These are phyloP conservation scores for Calvatia gigantea DNA, from an alignment of 768 basidiomycete species.

Conservation along the genomic window DNA sequence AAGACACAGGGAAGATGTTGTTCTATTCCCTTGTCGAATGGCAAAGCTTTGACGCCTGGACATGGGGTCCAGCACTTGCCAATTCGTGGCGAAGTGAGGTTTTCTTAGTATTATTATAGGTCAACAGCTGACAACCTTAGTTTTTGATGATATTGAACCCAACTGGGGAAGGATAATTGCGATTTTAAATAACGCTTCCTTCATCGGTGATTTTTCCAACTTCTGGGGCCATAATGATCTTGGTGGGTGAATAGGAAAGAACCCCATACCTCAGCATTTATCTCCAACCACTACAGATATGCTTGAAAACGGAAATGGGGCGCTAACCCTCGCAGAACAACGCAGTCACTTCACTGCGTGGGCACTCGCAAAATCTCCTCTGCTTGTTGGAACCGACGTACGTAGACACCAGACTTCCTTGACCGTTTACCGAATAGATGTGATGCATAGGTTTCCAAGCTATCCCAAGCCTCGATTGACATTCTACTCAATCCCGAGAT, in stretches of 20 bases:
- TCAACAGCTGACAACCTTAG: slow-evolving; percentile 2
- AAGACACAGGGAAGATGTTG: slow-evolving; percentile 22
- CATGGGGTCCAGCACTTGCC: slow-evolving; percentile 21
- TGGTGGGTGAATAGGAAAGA: slow-evolving; percentile 23
- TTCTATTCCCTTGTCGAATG: slow-evolving; percentile 25
- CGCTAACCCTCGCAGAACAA: slow-evolving; percentile 43
- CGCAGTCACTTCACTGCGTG: slow-evolving; percentile 56
- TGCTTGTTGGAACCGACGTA: slow-evolving; percentile 48
- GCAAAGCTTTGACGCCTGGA: slow-evolving; percentile 26
- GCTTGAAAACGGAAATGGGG: slow-evolving; percentile 44
- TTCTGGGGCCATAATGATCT: slow-evolving; percentile 52
- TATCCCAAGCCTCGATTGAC: slow-evolving; percentile 32
- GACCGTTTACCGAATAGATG: not conserved
- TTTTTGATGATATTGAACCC: slow-evolving; percentile 22
- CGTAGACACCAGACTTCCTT: slow-evolving; percentile 7
- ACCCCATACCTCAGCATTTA: not conserved
- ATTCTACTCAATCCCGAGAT: slow-evolving; percentile 50
- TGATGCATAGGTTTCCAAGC: slow-evolving; percentile 14
- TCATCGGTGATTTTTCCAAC: slow-evolving; percentile 26
- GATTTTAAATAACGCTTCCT: slow-evolving; percentile 24
- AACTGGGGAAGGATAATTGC: slow-evolving; percentile 21
- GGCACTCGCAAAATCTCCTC: slow-evolving; percentile 52
- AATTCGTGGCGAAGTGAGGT: slow-evolving; percentile 23
- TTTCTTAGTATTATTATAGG: not conserved
- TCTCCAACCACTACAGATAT: slow-evolving; percentile 15